Conservation (phyloP, 495 filamentous ascomycete genomes). For the Neurospora tetraspora region DNA sequence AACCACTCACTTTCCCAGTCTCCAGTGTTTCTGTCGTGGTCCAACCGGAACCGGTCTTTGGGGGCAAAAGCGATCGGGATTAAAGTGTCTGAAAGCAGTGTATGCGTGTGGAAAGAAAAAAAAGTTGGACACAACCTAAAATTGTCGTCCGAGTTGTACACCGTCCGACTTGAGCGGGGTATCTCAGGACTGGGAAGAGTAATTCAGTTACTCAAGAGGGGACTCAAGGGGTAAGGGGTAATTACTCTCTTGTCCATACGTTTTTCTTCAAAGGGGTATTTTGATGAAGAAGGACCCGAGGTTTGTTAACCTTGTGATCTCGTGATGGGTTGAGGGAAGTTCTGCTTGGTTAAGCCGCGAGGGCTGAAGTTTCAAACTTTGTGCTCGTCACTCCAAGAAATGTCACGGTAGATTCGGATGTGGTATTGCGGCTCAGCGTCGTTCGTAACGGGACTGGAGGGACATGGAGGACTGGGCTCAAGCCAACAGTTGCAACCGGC, state of each 20-base stretch:
- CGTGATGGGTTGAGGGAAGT: not conserved
- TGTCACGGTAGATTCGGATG: not conserved
- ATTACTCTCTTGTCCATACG: not conserved
- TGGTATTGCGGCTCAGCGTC: not conserved
- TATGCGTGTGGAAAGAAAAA: not conserved
- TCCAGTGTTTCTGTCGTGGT: not conserved
- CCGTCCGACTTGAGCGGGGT: not conserved
- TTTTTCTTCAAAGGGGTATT: not conserved
- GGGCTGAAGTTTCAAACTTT: not conserved
- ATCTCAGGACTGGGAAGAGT: not conserved
- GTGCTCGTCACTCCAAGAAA: not conserved
- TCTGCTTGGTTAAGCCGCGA: not conserved
- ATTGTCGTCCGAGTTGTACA: not conserved
- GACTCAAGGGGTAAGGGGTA: not conserved
- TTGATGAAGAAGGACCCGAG: not conserved
- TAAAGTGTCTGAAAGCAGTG: not conserved
- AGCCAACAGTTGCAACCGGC: not conserved
- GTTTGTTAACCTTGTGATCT: not conserved
- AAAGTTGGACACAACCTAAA: not conserved
- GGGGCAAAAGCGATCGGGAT: not conserved
- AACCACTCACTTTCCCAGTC: not conserved
- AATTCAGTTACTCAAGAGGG: no score
- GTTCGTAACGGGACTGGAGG: not conserved
- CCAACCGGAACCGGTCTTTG: not conserved
- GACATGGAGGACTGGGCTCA: not conserved